Evolutionary conservation across 2,329 filamentous ascomycete species (phyloP).

Genomic region (Exophiala oligosperma): DNA sequence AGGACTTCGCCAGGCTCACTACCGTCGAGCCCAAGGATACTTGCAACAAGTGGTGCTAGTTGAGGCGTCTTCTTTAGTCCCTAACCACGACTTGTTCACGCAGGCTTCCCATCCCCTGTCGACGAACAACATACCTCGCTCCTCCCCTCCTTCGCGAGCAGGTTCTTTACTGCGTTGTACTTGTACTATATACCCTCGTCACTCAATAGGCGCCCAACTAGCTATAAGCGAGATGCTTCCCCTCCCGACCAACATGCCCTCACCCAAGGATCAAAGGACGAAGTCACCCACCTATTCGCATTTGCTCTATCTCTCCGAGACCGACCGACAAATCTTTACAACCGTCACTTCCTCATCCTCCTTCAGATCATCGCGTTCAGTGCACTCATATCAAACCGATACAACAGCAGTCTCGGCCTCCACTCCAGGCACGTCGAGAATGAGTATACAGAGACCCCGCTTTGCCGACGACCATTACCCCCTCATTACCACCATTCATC

Average conservation of each 20-base stretch:
- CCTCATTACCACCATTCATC: conserved; percentile 24
- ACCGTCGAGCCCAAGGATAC: neutral
- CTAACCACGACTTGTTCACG: no score
- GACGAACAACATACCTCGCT: no score
- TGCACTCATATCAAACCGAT: conserved; percentile 73
- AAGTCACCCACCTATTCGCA: conserved; percentile 21
- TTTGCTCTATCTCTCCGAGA: conserved; percentile 21
- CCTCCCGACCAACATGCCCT: conserved; percentile 5
- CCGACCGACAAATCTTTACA: conserved; percentile 18
- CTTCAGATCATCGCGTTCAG: conserved; percentile 64
- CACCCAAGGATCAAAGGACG: conserved; percentile 3
- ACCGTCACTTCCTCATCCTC: conserved; percentile 58
- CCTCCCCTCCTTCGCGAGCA: neutral
- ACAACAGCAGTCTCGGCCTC: conserved; percentile 76
- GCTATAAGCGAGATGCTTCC: conserved; percentile 7
- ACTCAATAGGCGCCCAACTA: neutral
- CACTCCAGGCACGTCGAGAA: conserved; percentile 54
- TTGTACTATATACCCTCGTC: neutral
- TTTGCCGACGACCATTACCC: conserved; percentile 29
- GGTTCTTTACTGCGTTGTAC: neutral
- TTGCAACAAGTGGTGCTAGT: no score
- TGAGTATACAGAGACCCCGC: conserved; percentile 13
- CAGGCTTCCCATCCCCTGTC: no score
- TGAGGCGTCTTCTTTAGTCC: no score
- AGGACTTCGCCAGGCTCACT: no score